Evolutionary conservation across 2,329 filamentous ascomycete species (phyloP).

Genomic region (Xylaria hypoxylon): DNA sequence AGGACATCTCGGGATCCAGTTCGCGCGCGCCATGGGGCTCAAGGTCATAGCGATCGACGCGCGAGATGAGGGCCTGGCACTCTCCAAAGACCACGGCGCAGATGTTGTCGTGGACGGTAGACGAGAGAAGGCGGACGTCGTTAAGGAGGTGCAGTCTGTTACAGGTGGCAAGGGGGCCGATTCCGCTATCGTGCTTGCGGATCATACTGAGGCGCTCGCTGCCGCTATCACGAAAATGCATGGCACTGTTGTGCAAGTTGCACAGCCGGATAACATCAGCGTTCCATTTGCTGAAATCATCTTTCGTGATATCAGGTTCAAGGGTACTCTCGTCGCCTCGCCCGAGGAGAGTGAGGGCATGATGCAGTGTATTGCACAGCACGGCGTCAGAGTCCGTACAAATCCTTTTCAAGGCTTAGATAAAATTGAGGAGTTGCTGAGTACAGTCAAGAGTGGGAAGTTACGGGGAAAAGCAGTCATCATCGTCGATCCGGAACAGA

Average conservation of each 20-base stretch:
- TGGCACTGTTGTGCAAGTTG: conserved; percentile 68
- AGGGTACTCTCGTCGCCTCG: conserved; percentile 56
- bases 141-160: conserved; percentile 59
- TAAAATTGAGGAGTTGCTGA: conserved; percentile 62
- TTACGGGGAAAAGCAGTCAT: conserved; percentile 67
- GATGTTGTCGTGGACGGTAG: conserved; percentile 65
- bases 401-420: conserved; percentile 65
- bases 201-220: conserved; percentile 59
- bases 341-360: conserved; percentile 59
- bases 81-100: conserved; percentile 61
- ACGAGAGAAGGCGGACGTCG: conserved; percentile 59
- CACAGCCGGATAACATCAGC: conserved; percentile 68
- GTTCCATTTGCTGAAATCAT: conserved; percentile 68
- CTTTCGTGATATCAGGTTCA: conserved; percentile 46
- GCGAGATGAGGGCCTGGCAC: conserved; percentile 59
- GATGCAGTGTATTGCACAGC: conserved; percentile 59
- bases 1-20: conserved; percentile 63
- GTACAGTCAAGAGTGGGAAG: conserved; percentile 63
- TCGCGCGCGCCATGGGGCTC: conserved; percentile 62
- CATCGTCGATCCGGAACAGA: conserved; percentile 60
- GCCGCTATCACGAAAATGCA: conserved; percentile 70
- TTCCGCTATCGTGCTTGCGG: conserved; percentile 63
- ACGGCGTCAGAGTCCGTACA: conserved; percentile 61
- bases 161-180: conserved; percentile 64
- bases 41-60: conserved; percentile 66